Base-by-base conservation (phyloP, 2,329 filamentous ascomycete species). In the Ilyonectria sp. region DNA sequence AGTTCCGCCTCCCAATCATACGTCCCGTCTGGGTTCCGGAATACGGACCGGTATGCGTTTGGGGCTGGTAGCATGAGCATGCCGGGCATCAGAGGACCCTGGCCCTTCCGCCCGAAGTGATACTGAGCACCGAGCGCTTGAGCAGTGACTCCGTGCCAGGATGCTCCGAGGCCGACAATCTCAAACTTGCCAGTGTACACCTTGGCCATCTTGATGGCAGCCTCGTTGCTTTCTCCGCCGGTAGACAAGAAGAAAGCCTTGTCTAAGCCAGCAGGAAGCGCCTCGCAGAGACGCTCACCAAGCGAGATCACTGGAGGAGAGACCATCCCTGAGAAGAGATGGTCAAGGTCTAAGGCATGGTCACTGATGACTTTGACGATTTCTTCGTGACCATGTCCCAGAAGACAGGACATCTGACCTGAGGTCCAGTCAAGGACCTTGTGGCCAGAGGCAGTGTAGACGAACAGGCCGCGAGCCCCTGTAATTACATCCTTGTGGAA, bases 161-260 rank as follows among this genome's bases (percentile, higher is more conserved):
- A 88, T 0, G 86, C 86, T 0, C 83, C 84, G 19, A 92, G 80
- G 0, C 83, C 90, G 6, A 92, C 87, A 57, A 92, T 85, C 74
- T 92, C 89, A 71, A 89, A 92, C 58, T 90, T 91, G 1, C 89
- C 88, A 0, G 90, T 92, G 72, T 86, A 90, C 10, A 85, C 80
- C 71, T 92, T 92, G 4, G 90, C 90, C 70, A 92, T 83, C 63
- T 89, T 88, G 64, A 92, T 89, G 2, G 90, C 90, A 3, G 88
- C 89, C 70, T 92, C 90, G 67, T 85, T 88, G 50, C 82, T 85
- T 74, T 91, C 88, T 3, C 82, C 84, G 1, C 88, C 88, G 0
- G 88, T 91, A 57, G 81, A 87, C 10, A 90, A 80, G 70, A 91
- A 90, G 73, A 90, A 86, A 1, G 87, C 83, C 67, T 87, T 86